phyloP scores from a whole-genome alignment of 345 rosid genomes.

The Populus davidiana region DNA sequence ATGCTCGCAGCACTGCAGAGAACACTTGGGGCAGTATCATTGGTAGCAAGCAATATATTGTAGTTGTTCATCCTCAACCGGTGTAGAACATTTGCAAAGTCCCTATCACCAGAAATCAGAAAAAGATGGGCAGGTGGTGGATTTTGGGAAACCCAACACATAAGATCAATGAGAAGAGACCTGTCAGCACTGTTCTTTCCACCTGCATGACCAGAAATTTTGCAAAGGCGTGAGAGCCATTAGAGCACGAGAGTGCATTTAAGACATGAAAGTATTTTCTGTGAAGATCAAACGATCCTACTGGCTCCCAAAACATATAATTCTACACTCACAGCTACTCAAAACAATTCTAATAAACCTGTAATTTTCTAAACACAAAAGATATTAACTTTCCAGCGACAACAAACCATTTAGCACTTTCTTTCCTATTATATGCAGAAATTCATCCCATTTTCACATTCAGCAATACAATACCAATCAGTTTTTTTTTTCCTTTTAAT shows the following conservation, averaged over 20 bases:
- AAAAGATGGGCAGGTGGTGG: conserved; percentile 96
- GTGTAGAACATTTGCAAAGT: conserved; percentile 63
- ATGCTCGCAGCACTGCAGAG: conserved; percentile 89
- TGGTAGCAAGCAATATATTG: conserved; percentile 75
- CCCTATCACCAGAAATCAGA: conserved; percentile 69
- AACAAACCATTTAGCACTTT: background rate
- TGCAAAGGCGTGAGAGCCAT: conserved; percentile 8
- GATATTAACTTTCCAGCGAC: background rate
- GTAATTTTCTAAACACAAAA: background rate
- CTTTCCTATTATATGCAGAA: background rate
- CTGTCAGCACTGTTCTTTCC: conserved; percentile 84
- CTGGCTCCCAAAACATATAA: too few relatives aligned
- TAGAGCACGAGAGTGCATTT: background rate
- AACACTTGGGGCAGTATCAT: conserved; percentile 41
- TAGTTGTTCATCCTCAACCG: conserved; percentile 81
- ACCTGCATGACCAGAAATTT: conserved; percentile 39
- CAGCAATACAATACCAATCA: background rate
- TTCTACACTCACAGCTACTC: background rate
- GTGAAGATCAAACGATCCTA: background rate
- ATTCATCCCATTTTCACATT: background rate
- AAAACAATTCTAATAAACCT: background rate
- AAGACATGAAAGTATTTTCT: background rate
- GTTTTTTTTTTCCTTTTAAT: background rate
- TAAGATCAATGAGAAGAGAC: conserved; percentile 63
- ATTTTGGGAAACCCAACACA: conserved; percentile 78